Conservation (phyloP, 1,284 basidiomycete species). For the Apiotrichum veenhuisii region DNA sequence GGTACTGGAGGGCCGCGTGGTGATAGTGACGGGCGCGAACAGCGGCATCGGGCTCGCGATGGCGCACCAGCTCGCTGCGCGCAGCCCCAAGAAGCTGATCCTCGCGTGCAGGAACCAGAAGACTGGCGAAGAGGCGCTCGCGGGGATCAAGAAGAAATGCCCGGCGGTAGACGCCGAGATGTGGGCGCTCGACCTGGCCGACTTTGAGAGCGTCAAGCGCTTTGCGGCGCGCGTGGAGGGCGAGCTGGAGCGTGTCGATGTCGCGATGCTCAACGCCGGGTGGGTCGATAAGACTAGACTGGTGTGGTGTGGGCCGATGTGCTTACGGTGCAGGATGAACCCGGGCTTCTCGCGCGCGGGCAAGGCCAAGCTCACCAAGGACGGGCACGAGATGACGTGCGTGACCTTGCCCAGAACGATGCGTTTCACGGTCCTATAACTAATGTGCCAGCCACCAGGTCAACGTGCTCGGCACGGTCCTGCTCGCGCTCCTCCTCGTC, state of each 20-base stretch:
- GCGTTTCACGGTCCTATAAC: too few relatives aligned
- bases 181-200: constrained; percentile 17
- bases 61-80: constrained; percentile 11
- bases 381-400: constrained; percentile 18
- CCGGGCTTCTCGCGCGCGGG: neutral
- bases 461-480: constrained; percentile 24
- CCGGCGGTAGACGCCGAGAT: constrained; percentile 15
- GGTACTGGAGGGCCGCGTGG: constrained; percentile 10
- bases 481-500: constrained; percentile 20
- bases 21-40: constrained; percentile 27
- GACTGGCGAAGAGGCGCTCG: constrained; percentile 8
- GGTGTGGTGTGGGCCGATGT: neutral
- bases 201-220: constrained; percentile 12
- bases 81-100: too few relatives aligned
- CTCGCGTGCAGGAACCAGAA: constrained; percentile 19
- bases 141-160: constrained; percentile 4
- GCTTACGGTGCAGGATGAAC: neutral
- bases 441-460: constrained; percentile 5
- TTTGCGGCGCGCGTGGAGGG: constrained; percentile 2
- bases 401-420: constrained; percentile 7
- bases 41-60: constrained; percentile 23
- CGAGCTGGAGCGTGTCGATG: constrained; percentile 4
- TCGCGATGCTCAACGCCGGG: constrained; percentile 16
- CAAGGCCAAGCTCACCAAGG: neutral
- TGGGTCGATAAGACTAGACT: neutral